Conservation (phyloP, 1,139 yeast genomes). For the Blastobotrys persicus region DNA sequence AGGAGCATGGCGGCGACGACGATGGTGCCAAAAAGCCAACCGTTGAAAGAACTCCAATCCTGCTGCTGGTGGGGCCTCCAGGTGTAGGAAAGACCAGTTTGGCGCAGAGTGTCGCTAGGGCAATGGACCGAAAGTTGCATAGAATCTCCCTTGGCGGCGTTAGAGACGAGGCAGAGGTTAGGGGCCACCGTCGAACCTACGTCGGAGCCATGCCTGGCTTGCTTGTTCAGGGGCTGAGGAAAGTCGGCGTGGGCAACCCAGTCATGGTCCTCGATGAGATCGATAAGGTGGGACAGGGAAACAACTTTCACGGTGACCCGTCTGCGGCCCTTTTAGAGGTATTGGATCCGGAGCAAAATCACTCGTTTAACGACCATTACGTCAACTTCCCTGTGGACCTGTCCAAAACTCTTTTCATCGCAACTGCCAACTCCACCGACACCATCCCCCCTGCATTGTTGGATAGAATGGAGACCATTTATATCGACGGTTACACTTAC, state of each 20-base stretch:
- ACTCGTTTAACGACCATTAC: slow-evolving; percentile 76
- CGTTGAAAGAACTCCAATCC: slow-evolving; percentile 62
- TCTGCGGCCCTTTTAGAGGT: slow-evolving; percentile 89
- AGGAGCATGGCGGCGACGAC: too few species aligned
- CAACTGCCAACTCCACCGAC: slow-evolving; percentile 85
- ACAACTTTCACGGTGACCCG: slow-evolving; percentile 76
- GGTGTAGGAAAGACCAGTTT: slow-evolving; percentile 94
- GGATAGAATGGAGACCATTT: slow-evolving; percentile 84
- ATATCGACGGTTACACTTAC: slow-evolving; percentile 77
- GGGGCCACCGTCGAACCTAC: slow-evolving; percentile 91
- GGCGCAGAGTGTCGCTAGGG: slow-evolving; percentile 81
- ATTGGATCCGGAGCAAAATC: slow-evolving; percentile 87
- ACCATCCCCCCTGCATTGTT: slow-evolving; percentile 75
- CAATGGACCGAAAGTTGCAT: slow-evolving; percentile 76
- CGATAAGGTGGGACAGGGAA: slow-evolving; percentile 68
- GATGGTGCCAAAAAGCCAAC: too few species aligned
- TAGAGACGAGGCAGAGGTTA: slow-evolving; percentile 83
- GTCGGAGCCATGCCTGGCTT: slow-evolving; percentile 95
- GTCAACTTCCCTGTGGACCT: slow-evolving; percentile 85
- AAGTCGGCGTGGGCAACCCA: slow-evolving; percentile 80
- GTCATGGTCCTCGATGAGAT: slow-evolving; percentile 87
- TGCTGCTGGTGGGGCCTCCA: slow-evolving; percentile 89
- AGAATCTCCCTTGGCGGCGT: slow-evolving; percentile 86
- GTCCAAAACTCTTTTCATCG: slow-evolving; percentile 78
- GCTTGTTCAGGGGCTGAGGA: slow-evolving; percentile 72